Percentiles rank a stretch among this genome's conserved stretches.
Conservation (phyloP, 352 stramenopile genomes). For the Plasmopara muralis region DNA sequence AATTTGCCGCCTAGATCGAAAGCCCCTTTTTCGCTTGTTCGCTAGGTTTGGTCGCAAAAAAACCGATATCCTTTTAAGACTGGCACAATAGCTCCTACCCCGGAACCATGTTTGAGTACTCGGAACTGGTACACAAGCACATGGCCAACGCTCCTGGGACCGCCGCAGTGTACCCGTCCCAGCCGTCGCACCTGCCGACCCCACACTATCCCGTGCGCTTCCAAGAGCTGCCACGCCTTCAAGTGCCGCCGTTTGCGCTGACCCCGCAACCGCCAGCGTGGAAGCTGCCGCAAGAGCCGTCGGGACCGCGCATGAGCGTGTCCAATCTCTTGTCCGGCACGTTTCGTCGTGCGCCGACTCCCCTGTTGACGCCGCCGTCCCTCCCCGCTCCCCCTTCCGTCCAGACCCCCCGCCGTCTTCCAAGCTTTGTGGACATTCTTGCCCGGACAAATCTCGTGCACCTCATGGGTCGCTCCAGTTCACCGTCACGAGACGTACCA, state of each 20-base stretch:
- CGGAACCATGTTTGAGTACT: conserved; percentile 26
- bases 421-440: conserved; percentile 60
- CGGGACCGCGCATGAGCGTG: conserved; percentile 36
- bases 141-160: conserved; percentile 25
- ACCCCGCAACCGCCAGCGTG: conserved; percentile 48
- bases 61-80: conserved; percentile 1
- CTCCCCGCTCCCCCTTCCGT: conserved; percentile 13
- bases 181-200: conserved; percentile 11
- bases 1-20: conserved; percentile 44
- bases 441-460: conserved; percentile 60
- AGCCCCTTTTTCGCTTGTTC: conserved; percentile 1
- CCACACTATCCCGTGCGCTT: conserved; percentile 26
- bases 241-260: conserved; percentile 52
- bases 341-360: conserved; percentile 19
- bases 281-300: conserved; percentile 38
- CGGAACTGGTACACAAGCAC: conserved; percentile 21
- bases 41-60: conserved; percentile 10
- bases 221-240: conserved; percentile 61
- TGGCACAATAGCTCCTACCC: too few relatives aligned
- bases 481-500: conserved; percentile 9
- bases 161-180: conserved; percentile 13
- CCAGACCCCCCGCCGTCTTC: conserved; percentile 32
- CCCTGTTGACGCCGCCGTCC: conserved; percentile 20
- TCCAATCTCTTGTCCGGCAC: conserved; percentile 47
- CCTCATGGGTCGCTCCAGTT: conserved; percentile 39